phyloP scores from a whole-genome alignment of 768 basidiomycete genomes.

The Lentinula sp. region DNA sequence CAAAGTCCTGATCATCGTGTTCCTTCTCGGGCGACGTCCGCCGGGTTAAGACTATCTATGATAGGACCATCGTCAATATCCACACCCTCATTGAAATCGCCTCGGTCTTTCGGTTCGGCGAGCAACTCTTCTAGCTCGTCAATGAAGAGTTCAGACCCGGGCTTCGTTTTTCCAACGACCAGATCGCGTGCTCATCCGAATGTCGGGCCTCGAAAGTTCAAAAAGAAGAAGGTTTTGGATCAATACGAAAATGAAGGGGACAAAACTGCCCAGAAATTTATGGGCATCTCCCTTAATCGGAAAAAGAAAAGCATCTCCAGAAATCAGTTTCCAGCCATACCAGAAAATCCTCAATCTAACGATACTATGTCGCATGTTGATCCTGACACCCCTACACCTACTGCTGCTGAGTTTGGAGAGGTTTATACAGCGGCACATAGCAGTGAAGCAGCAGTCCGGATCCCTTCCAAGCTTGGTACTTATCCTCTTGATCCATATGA shows the following conservation, averaged over 20 bases:
- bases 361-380: background rate
- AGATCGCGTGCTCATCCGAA: constrained; percentile 10
- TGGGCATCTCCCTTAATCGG: constrained; percentile 7
- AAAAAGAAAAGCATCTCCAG: constrained; percentile 2
- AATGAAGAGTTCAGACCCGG: background rate
- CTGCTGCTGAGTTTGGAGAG: background rate
- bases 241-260: background rate
- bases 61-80: background rate
- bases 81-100: constrained; percentile 1
- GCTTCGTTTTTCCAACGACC: constrained; percentile 9
- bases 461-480: constrained; percentile 10
- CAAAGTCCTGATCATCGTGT: background rate
- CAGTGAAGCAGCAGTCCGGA: background rate
- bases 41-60: background rate
- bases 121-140: background rate
- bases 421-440: background rate
- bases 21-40: background rate
- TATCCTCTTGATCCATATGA: constrained; percentile 20
- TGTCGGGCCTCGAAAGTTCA: background rate
- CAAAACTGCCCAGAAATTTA: background rate
- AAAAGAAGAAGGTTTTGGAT: background rate
- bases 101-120: background rate
- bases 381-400: background rate
- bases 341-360: background rate
- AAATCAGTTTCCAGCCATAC: background rate